Percentiles rank a stretch among this genome's conserved stretches.
phyloP scores from a whole-genome alignment of 1,284 basidiomycete species.

The Athelia sp. region DNA sequence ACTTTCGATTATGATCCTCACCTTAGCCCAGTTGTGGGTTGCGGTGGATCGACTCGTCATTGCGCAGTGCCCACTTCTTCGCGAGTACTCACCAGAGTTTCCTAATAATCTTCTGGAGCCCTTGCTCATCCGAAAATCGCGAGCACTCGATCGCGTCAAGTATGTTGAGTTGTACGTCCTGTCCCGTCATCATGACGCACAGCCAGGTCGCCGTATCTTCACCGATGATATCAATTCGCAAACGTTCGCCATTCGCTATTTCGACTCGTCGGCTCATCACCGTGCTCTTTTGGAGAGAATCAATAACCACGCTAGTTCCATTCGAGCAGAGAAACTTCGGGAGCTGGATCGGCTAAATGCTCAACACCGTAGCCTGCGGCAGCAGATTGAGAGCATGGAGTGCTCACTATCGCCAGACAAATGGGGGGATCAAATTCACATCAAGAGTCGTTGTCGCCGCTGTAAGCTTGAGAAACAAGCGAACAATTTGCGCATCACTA shows the following conservation, averaged over 20 bases:
- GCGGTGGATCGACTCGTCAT: constrained; percentile 34
- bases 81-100: constrained; percentile 41
- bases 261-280: constrained; percentile 12
- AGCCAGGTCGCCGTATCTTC: constrained; percentile 17
- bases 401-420: constrained; percentile 4
- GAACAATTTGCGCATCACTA: constrained; percentile 22
- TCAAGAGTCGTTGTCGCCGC: constrained; percentile 20
- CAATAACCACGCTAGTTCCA: constrained; percentile 13
- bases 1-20: constrained; percentile 37
- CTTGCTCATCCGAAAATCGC: constrained; percentile 30
- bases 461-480: constrained; percentile 24
- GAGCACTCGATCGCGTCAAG: constrained; percentile 21
- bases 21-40: constrained; percentile 37
- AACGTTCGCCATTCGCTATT: constrained; percentile 27
- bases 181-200: constrained; percentile 15
- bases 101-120: constrained; percentile 27
- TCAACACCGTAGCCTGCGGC: constrained; percentile 13
- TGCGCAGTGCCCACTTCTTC: constrained; percentile 27
- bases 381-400: background rate
- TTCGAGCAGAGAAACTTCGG: constrained; percentile 12
- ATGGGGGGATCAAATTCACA: background rate
- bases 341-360: constrained; percentile 18
- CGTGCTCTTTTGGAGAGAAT: constrained; percentile 23
- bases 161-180: constrained; percentile 24
- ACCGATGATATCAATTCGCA: background rate